Conservation (phyloP, 2,329 filamentous ascomycete genomes). For the Xylaria digitata region DNA sequence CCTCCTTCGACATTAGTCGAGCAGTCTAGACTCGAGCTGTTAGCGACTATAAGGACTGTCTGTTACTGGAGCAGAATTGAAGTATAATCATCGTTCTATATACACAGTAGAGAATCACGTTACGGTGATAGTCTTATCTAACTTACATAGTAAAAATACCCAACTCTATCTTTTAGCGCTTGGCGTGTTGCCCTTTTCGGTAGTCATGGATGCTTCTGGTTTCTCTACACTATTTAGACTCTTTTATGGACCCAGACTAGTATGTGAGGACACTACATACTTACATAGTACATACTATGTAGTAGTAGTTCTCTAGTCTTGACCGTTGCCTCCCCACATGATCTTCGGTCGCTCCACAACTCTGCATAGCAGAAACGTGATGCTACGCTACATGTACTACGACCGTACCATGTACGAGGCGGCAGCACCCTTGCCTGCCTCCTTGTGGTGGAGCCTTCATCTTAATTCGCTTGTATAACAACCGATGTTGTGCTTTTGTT, state of each 20-base stretch:
- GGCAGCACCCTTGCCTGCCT: slow-evolving; percentile 16
- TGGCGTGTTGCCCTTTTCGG: slow-evolving; percentile 25
- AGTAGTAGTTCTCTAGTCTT: background rate
- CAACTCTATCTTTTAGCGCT: background rate
- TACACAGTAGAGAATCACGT: background rate
- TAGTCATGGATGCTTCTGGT: slow-evolving; percentile 3
- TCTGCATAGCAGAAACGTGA: slow-evolving; percentile 1
- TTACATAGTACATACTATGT: no score
- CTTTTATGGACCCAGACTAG: background rate
- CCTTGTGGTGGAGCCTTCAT: slow-evolving; percentile 3
- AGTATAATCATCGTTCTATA: background rate
- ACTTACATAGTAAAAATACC: background rate
- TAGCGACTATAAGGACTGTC: background rate
- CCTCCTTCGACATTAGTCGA: background rate
- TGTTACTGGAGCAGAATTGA: no score
- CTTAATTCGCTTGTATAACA: background rate
- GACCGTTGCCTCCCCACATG: background rate
- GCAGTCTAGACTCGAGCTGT: slow-evolving; percentile 7
- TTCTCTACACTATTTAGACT: slow-evolving; percentile 4
- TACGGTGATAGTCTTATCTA: background rate
- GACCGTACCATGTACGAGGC: slow-evolving; percentile 18
- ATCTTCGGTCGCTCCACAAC: slow-evolving; percentile 18
- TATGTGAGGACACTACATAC: background rate
- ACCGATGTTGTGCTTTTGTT: slow-evolving; percentile 28
- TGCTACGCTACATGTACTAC: slow-evolving; percentile 24